Conservation (phyloP, 257 asterid genomes). For the Solanum medicagineum region DNA sequence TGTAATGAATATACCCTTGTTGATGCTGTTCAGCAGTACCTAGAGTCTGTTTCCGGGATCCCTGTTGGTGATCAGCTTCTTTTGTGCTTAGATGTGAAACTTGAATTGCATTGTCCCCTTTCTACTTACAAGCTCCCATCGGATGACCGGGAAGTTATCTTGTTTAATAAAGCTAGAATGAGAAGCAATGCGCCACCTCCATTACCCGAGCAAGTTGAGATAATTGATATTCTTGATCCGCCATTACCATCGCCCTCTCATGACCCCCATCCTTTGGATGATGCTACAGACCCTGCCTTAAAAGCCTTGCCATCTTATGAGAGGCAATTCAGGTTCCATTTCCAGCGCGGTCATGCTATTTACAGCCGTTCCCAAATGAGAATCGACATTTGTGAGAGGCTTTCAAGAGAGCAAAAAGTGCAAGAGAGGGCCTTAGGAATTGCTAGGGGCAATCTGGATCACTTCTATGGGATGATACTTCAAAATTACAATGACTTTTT, state of each 20-base stretch:
- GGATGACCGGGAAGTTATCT: slow-evolving; percentile 55
- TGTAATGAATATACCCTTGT: slow-evolving; percentile 68
- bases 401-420: slow-evolving; percentile 73
- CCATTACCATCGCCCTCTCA: slow-evolving; percentile 37
- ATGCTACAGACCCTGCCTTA: slow-evolving; percentile 83
- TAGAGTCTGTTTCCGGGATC: slow-evolving; percentile 54
- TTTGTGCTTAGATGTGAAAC: slow-evolving; percentile 75
- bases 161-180: slow-evolving; percentile 80
- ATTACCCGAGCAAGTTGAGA: slow-evolving; percentile 41
- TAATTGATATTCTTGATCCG: slow-evolving; percentile 54
- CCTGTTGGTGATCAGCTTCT: slow-evolving; percentile 69
- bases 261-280: slow-evolving; percentile 63
- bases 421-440: slow-evolving; percentile 90
- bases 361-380: slow-evolving; percentile 54
- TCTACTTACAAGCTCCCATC: slow-evolving; percentile 73
- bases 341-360: slow-evolving; percentile 66
- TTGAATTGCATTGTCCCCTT: slow-evolving; percentile 61
- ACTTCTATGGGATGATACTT: slow-evolving; percentile 64
- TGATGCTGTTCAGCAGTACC: slow-evolving; percentile 52
- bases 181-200: slow-evolving; percentile 57
- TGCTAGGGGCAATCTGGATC: slow-evolving; percentile 79
- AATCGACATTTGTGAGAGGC: slow-evolving; percentile 45
- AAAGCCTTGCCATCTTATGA: slow-evolving; percentile 86
- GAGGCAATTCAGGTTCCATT: slow-evolving; percentile 86
- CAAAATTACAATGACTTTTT: slow-evolving; percentile 67